Evolutionary conservation across 805 yeast species (phyloP).

Genomic region (Candida pseudofarinosa): DNA sequence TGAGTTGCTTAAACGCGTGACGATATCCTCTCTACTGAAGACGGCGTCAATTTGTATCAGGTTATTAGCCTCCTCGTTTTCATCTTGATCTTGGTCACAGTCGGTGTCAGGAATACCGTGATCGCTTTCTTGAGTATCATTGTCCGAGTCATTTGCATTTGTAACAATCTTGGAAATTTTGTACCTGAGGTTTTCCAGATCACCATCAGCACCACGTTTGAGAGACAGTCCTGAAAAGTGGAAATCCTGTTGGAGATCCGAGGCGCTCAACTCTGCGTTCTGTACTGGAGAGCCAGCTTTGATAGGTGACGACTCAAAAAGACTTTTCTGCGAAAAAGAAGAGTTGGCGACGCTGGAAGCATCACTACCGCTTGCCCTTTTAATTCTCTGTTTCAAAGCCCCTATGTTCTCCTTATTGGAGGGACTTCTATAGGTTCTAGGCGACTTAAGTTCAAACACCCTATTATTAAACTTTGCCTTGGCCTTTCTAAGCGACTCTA

Average conservation of each 20-base stretch:
- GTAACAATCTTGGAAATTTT: slow-evolving; percentile 20
- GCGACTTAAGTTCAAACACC: slow-evolving; percentile 5
- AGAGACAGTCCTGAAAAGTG: slow-evolving; percentile 1
- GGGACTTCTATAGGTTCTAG: slow-evolving; percentile 4
- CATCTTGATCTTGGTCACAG: slow-evolving; percentile 2
- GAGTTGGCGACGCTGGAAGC: not conserved
- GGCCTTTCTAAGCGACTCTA: slow-evolving; percentile 15
- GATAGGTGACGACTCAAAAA: slow-evolving; percentile 13
- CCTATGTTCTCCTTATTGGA: slow-evolving; percentile 11
- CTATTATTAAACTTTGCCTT: slow-evolving; percentile 15
- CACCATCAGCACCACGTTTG: slow-evolving; percentile 1
- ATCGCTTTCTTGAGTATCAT: not conserved
- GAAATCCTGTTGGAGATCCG: slow-evolving; percentile 12
- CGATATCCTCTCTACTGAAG: slow-evolving; percentile 21
- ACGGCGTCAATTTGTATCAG: slow-evolving; percentile 17
- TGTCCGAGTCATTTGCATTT: slow-evolving; percentile 13
- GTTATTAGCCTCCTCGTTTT: slow-evolving; percentile 1
- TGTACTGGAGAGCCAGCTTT: slow-evolving; percentile 4
- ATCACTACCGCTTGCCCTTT: not conserved
- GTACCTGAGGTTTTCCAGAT: slow-evolving; percentile 2
- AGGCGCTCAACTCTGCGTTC: not conserved
- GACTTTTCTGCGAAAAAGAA: slow-evolving; percentile 6
- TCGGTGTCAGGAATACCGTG: not conserved
- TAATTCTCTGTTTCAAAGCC: not conserved
- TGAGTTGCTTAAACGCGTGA: slow-evolving; percentile 13